A percentile compares a stretch with the other conserved stretches of the same genome.
Conservation (phyloP, 345 rosid genomes). For the Lenwebbia sp. region DNA sequence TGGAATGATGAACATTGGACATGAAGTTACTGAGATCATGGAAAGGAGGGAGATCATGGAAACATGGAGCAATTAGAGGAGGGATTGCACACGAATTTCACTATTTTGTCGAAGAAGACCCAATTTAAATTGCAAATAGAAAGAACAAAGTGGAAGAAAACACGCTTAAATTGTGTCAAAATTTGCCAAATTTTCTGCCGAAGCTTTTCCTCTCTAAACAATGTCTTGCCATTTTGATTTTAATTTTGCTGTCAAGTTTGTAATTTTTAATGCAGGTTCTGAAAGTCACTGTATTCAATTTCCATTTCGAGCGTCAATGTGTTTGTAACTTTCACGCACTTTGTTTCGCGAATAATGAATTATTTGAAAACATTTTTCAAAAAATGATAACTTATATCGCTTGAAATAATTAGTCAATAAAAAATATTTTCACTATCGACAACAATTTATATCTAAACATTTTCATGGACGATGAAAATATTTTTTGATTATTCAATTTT, state of each 20-base stretch:
- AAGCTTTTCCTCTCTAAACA: not conserved
- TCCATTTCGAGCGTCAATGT: not conserved
- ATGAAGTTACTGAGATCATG: not conserved
- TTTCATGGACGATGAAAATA: no score
- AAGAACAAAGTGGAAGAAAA: not conserved
- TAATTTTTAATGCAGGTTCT: not conserved
- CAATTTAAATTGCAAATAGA: not conserved
- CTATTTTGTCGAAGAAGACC: not conserved
- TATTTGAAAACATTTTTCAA: no score
- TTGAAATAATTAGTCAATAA: no score
- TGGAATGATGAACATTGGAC: not conserved
- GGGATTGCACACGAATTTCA: not conserved
- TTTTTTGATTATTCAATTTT: no score
- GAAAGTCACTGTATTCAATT: not conserved
- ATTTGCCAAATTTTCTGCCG: not conserved
- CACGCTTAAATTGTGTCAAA: not conserved
- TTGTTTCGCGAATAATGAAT: no score
- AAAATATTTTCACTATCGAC: no score
- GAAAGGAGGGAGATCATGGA: not conserved
- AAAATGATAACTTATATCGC: no score
- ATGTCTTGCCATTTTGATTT: not conserved
- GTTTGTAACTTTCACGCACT: not conserved
- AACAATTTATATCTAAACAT: no score
- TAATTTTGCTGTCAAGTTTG: not conserved
- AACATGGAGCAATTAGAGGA: not conserved